Evolutionary conservation across 768 basidiomycete genomes (phyloP), one percentile per base, ranked within the genome.

Genomic region (Agrocybe pediades): DNA sequence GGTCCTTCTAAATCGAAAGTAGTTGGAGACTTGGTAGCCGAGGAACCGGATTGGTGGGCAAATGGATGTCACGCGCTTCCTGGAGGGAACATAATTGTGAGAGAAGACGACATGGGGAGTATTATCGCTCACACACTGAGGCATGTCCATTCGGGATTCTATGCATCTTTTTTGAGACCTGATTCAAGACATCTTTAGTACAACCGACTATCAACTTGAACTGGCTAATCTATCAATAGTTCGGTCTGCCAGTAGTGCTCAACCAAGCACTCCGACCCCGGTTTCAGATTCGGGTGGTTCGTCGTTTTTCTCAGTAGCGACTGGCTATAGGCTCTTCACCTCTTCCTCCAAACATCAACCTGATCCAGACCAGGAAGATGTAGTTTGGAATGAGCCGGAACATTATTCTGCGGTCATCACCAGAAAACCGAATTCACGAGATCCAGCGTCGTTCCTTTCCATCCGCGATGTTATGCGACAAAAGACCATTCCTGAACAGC

Each of bases 41-140:
- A 63, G n/a, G 81, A 85, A 52, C 87, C 87, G 1, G 79, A 75
- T 26, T 91, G 88, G 88, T 89, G 86, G 86, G 67, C 63, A 15
- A 70, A 68, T 17, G 77, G 76, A 8, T 84, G 75, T 62, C 85
- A 90, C 71, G 81, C 79, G 26, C 72, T 87, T 16, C 86, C 88
- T n/a, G 81, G 82, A 3, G 79, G 84, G 7, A 85, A 81, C 62
- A 75, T 88, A 4, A 77, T 89, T 54, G 80, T 90, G 8, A 67
- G 81, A 45, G 89, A 90, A 62, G 76, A 81, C 61, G 87, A 89
- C 65, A 87, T 84, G 86, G 87, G 87, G 7, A 89, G 87, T 65
- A 83, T 91, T 44, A 90, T 90, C 58, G 84, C 88, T 6, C 89
- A 86, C 67, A 88, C 87, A 7, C 68, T 90, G 46, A 86, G 86